Conservation (phyloP, 805 yeast genomes). For the Ogataea nakhonphanomensis region DNA sequence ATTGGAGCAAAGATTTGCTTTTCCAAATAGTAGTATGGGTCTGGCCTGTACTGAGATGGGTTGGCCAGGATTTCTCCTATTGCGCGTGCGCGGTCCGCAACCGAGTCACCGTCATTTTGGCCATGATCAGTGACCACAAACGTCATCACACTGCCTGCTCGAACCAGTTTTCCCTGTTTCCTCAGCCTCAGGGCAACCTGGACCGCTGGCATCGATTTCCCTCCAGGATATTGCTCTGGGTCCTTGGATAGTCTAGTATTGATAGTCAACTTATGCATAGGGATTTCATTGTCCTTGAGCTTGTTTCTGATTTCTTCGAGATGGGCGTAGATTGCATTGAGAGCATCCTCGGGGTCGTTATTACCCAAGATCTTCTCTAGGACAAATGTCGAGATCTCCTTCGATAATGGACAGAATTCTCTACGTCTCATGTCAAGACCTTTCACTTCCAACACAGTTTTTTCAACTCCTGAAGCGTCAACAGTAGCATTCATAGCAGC, state of each 20-base stretch:
- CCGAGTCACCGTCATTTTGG: constrained; percentile 33
- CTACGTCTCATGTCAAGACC: constrained; percentile 97
- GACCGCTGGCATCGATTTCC: constrained; percentile 77
- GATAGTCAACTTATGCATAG: constrained; percentile 69
- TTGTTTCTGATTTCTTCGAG: constrained; percentile 57
- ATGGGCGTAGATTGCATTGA: constrained; percentile 67
- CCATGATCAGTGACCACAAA: constrained; percentile 65
- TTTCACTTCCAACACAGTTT: constrained; percentile 73
- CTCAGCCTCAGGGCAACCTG: constrained; percentile 83
- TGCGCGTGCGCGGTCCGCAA: constrained; percentile 83
- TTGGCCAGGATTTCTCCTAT: constrained; percentile 65
- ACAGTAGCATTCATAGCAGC: constrained; percentile 75
- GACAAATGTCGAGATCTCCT: constrained; percentile 77
- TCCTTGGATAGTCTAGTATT: constrained; percentile 89
- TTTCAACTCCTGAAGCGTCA: constrained; percentile 49
- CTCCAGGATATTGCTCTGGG: constrained; percentile 80
- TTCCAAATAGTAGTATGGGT: constrained; percentile 73
- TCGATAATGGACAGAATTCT: constrained; percentile 91
- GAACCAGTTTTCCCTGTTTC: constrained; percentile 79
- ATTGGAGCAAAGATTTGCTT: constrained; percentile 90
- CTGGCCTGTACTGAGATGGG: constrained; percentile 56
- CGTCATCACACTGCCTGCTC: constrained; percentile 87
- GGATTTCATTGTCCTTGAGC: constrained; percentile 56
- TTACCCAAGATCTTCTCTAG: constrained; percentile 69
- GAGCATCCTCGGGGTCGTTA: constrained; percentile 71